Evolutionary conservation across 805 yeast species (phyloP).

Genomic region (Cyberlindnera euphorbiiphila): DNA sequence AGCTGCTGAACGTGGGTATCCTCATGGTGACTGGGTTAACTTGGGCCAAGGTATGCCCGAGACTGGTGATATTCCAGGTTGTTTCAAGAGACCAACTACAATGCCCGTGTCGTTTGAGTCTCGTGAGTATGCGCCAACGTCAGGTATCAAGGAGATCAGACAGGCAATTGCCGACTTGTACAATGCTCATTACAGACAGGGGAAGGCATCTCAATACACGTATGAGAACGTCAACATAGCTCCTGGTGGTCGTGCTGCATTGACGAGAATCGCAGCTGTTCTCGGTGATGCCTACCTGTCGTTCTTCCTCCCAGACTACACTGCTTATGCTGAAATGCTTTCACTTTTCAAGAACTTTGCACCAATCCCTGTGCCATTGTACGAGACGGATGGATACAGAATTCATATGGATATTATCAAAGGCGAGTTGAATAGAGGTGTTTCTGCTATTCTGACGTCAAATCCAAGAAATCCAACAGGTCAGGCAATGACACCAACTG

Average conservation of each 20-base stretch:
- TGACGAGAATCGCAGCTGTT: slow-evolving; percentile 59
- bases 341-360: slow-evolving; percentile 58
- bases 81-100: slow-evolving; percentile 48
- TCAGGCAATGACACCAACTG: slow-evolving; percentile 43
- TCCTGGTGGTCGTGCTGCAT: slow-evolving; percentile 63
- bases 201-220: slow-evolving; percentile 49
- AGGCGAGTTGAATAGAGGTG: slow-evolving; percentile 53
- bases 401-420: slow-evolving; percentile 49
- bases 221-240: slow-evolving; percentile 58
- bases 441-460: slow-evolving; percentile 53
- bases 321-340: slow-evolving; percentile 64
- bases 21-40: slow-evolving; percentile 46
- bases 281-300: slow-evolving; percentile 55
- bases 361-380: slow-evolving; percentile 59
- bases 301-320: slow-evolving; percentile 59
- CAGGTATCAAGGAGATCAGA: slow-evolving; percentile 51
- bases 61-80: slow-evolving; percentile 57
- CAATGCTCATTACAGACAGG: slow-evolving; percentile 49
- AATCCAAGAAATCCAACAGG: slow-evolving; percentile 66
- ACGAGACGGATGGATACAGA: slow-evolving; percentile 53
- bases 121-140: slow-evolving; percentile 58
- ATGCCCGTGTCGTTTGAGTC: slow-evolving; percentile 45
- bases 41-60: slow-evolving; percentile 66
- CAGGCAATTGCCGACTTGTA: slow-evolving; percentile 56
- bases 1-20: slow-evolving; percentile 54